Percentiles rank a stretch among this genome's conserved stretches.
These are phyloP conservation scores for Parietaria judaica DNA, from an alignment of 306 rosid genomes.

Conservation along the genomic window DNA sequence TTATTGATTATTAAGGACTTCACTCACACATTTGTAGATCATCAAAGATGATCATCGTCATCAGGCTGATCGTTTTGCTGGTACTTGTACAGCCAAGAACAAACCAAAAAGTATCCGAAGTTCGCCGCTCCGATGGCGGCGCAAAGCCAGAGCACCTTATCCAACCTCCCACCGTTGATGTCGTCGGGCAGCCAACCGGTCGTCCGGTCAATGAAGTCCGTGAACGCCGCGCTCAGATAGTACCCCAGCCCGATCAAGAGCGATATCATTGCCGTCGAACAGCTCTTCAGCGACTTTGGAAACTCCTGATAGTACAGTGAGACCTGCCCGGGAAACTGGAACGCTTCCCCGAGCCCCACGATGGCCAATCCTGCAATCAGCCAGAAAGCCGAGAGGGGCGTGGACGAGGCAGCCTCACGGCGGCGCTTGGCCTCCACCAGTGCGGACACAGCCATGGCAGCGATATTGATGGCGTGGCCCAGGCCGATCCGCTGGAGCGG, in stretches of 20 bases:
- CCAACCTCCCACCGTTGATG: conserved; percentile 24
- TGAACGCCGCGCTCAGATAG: conserved; percentile 16
- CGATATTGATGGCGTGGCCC: conserved; percentile 13
- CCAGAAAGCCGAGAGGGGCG: conserved; percentile 26
- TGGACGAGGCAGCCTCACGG: conserved; percentile 8
- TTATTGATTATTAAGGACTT: no score
- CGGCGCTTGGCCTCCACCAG: conserved; percentile 20
- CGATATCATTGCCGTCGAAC: conserved; percentile 28
- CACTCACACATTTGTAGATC: no score
- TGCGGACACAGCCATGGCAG: conserved; percentile 16
- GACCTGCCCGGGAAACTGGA: conserved; percentile 20
- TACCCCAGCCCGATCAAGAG: conserved; percentile 22
- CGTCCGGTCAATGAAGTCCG: not conserved
- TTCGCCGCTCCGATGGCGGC: conserved; percentile 11
- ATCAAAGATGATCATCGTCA: conserved; percentile 2
- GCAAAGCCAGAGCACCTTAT: conserved; percentile 22
- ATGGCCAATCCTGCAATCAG: conserved; percentile 12
- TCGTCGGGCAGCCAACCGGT: conserved; percentile 24
- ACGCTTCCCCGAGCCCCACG: conserved; percentile 20
- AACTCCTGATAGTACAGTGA: conserved; percentile 19
- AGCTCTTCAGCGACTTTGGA: conserved; percentile 21
- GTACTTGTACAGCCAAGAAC: conserved; percentile 17
- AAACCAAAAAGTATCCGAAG: conserved; percentile 19
- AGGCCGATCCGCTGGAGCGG: conserved; percentile 22
- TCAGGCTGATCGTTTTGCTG: conserved; percentile 4